phyloP scores from a whole-genome alignment of 176 grass and related monocot genomes.

The Bonia amplexicaulis region DNA sequence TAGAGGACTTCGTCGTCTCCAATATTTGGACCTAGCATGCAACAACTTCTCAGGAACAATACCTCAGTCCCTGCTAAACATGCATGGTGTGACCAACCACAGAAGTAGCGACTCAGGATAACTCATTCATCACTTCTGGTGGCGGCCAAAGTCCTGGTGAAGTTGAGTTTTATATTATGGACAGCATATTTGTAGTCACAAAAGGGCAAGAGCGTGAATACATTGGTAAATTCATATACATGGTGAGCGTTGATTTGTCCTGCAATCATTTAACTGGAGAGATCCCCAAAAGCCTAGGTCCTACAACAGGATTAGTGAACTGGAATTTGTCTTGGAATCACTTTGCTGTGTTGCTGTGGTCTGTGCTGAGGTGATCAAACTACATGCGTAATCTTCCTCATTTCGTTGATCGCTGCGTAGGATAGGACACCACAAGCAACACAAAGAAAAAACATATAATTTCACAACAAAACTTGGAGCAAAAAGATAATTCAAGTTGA shows the following conservation, averaged over 20 bases:
- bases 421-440: too few relatives aligned
- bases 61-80: conserved; percentile 7
- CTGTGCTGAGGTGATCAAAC: too few relatives aligned
- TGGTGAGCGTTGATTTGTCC: conserved; percentile 22
- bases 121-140: neutral
- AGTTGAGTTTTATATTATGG: neutral
- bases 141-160: neutral
- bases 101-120: neutral
- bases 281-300: conserved; percentile 7
- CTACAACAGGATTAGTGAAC: neutral
- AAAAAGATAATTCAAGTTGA: neutral
- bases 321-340: conserved; percentile 31
- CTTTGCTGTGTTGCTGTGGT: neutral
- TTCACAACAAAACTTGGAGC: too few relatives aligned
- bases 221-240: neutral
- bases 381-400: too few relatives aligned
- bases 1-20: conserved; percentile 4
- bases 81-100: neutral
- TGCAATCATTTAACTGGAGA: conserved; percentile 19
- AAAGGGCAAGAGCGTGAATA: conserved; percentile 9
- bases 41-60: conserved; percentile 5
- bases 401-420: too few relatives aligned
- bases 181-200: conserved; percentile 7
- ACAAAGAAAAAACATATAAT: too few relatives aligned
- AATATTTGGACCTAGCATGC: neutral